These are phyloP conservation scores for Sphaerulina vaccinii DNA, from an alignment of 2,329 filamentous ascomycete genomes.

Conservation along the genomic window DNA sequence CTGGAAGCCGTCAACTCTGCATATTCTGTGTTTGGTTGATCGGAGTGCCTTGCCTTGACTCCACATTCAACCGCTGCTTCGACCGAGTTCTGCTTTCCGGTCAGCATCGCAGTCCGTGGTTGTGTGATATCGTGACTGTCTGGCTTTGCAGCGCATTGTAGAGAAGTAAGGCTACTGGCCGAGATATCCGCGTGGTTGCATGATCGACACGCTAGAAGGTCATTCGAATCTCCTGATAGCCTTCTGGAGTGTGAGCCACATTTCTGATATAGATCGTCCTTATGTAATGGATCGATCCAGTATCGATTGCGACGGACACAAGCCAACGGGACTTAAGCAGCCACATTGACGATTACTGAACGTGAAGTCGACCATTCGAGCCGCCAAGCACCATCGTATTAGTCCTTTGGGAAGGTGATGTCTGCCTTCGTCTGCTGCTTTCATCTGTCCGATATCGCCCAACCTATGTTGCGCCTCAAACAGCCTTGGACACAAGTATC, in stretches of 20 bases:
- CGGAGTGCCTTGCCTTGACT: slow-evolving; percentile 10
- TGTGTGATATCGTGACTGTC: neutral
- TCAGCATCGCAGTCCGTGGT: slow-evolving; percentile 7
- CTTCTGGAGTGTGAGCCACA: slow-evolving; percentile 18
- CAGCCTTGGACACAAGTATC: neutral
- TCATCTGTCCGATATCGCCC: neutral
- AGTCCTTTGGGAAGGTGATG: neutral
- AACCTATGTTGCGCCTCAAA: neutral
- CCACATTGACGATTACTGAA: neutral
- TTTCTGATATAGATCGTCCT: slow-evolving; percentile 15
- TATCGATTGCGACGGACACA: neutral
- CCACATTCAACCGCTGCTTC: slow-evolving; percentile 11
- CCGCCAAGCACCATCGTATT: neutral
- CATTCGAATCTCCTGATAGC: slow-evolving; percentile 20
- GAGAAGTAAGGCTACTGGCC: slow-evolving; percentile 17
- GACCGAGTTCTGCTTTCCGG: neutral
- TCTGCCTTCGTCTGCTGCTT: neutral
- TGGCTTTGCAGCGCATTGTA: neutral
- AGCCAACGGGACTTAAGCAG: neutral
- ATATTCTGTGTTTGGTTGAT: slow-evolving; percentile 12
- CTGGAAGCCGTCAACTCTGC: slow-evolving; percentile 16
- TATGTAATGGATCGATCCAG: slow-evolving; percentile 12
- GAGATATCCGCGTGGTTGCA: slow-evolving; percentile 19
- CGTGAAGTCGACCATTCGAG: neutral
- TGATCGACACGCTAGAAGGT: slow-evolving; percentile 25